Evolutionary conservation across 2,329 filamentous ascomycete species (phyloP).

Genomic region (Colletotrichum camelliae): DNA sequence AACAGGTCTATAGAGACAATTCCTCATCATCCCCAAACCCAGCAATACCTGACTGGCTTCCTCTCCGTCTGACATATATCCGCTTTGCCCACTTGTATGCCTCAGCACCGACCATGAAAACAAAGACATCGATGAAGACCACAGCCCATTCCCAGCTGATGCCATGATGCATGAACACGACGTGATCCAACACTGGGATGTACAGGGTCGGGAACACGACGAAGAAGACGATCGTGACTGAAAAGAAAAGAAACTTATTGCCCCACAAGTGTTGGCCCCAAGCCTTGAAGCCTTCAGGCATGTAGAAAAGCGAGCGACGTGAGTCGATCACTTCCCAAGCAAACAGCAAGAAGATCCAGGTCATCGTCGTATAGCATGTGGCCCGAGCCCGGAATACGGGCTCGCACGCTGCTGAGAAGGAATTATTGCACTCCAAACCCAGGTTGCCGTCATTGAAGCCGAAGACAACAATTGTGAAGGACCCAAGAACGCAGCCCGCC

Average conservation of each 20-base stretch:
- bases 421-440: conserved; percentile 65
- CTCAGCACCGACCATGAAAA: conserved; percentile 72
- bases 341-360: conserved; percentile 78
- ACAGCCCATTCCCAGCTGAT: conserved; percentile 70
- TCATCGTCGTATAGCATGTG: conserved; percentile 76
- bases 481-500: conserved; percentile 64
- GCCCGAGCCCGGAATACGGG: conserved; percentile 74
- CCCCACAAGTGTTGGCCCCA: conserved; percentile 73
- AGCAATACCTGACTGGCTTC: neutral
- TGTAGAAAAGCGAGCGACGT: conserved; percentile 76
- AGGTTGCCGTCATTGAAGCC: conserved; percentile 62
- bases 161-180: conserved; percentile 64
- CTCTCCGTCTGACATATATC: conserved; percentile 47
- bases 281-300: conserved; percentile 69
- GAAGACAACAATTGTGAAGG: conserved; percentile 70
- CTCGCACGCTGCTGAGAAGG: conserved; percentile 59
- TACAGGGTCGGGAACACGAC: conserved; percentile 60
- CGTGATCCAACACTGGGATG: conserved; percentile 63
- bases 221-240: conserved; percentile 55
- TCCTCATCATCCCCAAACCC: neutral
- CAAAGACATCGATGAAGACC: conserved; percentile 34
- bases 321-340: conserved; percentile 81
- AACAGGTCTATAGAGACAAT: neutral
- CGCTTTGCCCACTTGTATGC: conserved; percentile 73
- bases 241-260: conserved; percentile 75